A percentile compares a stretch with the other conserved stretches of the same genome.
Evolutionary conservation across 257 asterid species (phyloP).

Genomic region (Primulina tabacum): DNA sequence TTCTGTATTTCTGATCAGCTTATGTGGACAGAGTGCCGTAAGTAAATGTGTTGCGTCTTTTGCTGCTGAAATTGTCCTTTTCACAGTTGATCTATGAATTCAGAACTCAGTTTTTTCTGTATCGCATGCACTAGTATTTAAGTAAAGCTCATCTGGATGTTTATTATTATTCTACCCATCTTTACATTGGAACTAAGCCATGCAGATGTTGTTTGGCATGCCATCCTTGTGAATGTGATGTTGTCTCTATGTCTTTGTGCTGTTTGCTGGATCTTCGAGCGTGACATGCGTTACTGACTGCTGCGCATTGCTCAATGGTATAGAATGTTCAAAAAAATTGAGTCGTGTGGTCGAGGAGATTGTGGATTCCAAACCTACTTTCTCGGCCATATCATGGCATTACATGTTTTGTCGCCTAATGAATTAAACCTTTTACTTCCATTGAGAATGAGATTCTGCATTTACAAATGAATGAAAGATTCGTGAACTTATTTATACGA

Average conservation of each 20-base stretch:
- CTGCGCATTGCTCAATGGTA: too few species aligned
- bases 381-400: too few species aligned
- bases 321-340: too few species aligned
- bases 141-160: not conserved
- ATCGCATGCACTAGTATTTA: not conserved
- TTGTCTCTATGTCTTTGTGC: not conserved
- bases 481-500: too few species aligned
- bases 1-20: not conserved
- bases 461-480: too few species aligned
- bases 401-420: too few species aligned
- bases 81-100: not conserved
- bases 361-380: too few species aligned
- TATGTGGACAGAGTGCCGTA: not conserved
- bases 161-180: not conserved
- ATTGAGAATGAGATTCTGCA: too few species aligned
- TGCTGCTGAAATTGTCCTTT: not conserved
- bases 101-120: not conserved
- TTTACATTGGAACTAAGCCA: not conserved
- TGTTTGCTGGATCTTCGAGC: not conserved
- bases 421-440: too few species aligned
- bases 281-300: too few species aligned
- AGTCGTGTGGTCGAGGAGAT: too few species aligned
- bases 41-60: too few species aligned
- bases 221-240: not conserved
- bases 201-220: not conserved